phyloP scores from a whole-genome alignment of 1,284 basidiomycete species.

The Fomes fomentarius region DNA sequence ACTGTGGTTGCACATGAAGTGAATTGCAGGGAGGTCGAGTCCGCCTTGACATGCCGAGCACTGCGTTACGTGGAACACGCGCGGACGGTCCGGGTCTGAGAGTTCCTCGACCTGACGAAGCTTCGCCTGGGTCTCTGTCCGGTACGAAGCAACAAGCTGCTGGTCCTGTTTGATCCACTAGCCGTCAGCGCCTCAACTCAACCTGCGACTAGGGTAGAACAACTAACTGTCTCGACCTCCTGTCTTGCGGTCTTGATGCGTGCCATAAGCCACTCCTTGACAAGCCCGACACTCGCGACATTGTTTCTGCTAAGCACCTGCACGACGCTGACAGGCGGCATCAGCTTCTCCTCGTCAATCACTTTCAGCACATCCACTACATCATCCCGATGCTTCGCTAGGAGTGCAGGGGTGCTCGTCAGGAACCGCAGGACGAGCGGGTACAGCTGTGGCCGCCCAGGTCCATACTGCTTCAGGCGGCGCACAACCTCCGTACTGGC shows the following conservation, averaged over 20 bases:
- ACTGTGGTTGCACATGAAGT: slow-evolving; percentile 98
- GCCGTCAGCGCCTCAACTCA: background rate
- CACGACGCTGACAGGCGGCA: slow-evolving; percentile 88
- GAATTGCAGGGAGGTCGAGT: slow-evolving; percentile 90
- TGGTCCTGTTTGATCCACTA: slow-evolving; percentile 64
- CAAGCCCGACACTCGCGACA: slow-evolving; percentile 87
- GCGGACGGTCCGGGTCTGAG: slow-evolving; percentile 74
- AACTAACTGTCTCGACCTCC: slow-evolving; percentile 82
- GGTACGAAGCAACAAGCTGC: slow-evolving; percentile 85
- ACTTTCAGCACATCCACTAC: slow-evolving; percentile 72
- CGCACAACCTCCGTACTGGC: slow-evolving; percentile 74
- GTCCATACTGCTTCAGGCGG: slow-evolving; percentile 77
- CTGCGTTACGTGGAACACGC: slow-evolving; percentile 92
- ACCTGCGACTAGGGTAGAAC: slow-evolving; percentile 1
- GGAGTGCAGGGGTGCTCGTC: slow-evolving; percentile 74
- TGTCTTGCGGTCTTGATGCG: slow-evolving; percentile 74
- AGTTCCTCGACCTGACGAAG: slow-evolving; percentile 83
- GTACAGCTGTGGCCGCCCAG: slow-evolving; percentile 76
- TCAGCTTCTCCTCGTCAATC: slow-evolving; percentile 80
- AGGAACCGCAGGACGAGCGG: slow-evolving; percentile 90
- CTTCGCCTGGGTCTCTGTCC: slow-evolving; percentile 82
- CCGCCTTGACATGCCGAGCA: slow-evolving; percentile 89
- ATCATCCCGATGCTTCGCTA: slow-evolving; percentile 73
- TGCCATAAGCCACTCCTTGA: slow-evolving; percentile 87
- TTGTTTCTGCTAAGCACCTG: slow-evolving; percentile 87